These are phyloP conservation scores for Lipomyces chichibuensis DNA, from an alignment of 805 yeast species.

Conservation along the genomic window DNA sequence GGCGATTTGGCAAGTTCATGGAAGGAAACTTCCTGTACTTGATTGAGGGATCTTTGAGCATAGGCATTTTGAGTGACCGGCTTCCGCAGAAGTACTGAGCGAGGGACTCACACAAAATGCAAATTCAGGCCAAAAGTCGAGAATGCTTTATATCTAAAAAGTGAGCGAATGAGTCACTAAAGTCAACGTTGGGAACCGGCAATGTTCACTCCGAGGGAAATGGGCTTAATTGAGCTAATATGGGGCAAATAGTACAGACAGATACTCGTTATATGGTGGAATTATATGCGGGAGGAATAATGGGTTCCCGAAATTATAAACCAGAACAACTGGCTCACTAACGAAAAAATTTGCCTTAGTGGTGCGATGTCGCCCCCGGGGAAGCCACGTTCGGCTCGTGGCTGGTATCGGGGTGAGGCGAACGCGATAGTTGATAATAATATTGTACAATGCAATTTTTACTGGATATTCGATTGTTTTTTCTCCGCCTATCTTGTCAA, in stretches of 20 bases:
- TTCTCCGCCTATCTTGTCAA: too few species aligned
- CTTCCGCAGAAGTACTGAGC: background rate
- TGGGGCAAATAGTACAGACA: background rate
- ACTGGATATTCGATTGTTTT: too few species aligned
- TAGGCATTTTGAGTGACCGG: constrained; percentile 35
- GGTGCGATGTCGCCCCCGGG: too few species aligned
- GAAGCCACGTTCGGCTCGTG: too few species aligned
- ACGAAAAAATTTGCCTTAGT: too few species aligned
- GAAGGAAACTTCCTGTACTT: constrained; percentile 64
- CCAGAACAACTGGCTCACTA: too few species aligned
- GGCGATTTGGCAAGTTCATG: constrained; percentile 60
- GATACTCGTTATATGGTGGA: too few species aligned
- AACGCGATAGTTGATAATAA: too few species aligned
- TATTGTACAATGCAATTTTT: too few species aligned
- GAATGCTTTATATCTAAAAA: background rate
- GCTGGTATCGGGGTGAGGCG: too few species aligned
- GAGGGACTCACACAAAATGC: background rate
- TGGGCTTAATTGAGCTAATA: background rate
- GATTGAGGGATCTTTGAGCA: constrained; percentile 58
- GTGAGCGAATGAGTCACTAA: background rate
- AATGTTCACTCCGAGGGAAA: background rate
- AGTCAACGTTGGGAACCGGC: background rate
- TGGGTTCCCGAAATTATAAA: too few species aligned
- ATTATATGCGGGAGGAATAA: too few species aligned
- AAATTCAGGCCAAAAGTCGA: background rate